Evolutionary conservation across 768 basidiomycete species (phyloP).

Genomic region (Lentinula raphanica): DNA sequence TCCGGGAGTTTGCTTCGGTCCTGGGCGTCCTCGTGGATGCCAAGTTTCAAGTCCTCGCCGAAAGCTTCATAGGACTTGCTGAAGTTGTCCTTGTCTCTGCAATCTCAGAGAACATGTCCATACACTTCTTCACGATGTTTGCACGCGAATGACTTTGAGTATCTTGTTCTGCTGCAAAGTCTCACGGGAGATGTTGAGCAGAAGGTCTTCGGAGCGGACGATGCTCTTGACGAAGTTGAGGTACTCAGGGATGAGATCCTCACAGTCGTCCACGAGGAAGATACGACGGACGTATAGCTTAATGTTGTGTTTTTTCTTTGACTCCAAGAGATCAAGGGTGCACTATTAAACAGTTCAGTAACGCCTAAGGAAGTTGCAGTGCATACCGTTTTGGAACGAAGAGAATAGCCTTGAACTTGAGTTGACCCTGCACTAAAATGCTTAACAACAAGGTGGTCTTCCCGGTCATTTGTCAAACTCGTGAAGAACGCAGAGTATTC

Average conservation of each 20-base stretch:
- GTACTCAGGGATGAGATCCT: conserved; percentile 98
- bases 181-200: conserved; percentile 99
- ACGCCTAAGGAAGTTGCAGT: not conserved
- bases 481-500: conserved; percentile 99
- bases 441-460: conserved; percentile 98
- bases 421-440: conserved; percentile 99
- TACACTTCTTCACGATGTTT: conserved; percentile 98
- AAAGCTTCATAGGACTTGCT: conserved; percentile 96
- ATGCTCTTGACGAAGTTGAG: conserved; percentile 99
- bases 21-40: conserved; percentile 98
- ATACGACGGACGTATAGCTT: conserved; percentile 99
- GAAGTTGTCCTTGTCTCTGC: conserved; percentile 99
- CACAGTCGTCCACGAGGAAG: conserved; percentile 99
- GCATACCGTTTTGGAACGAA: conserved; percentile 91
- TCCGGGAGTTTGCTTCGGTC: conserved; percentile 99
- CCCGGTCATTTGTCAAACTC: conserved; percentile 99
- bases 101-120: conserved; percentile 93
- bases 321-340: conserved; percentile 99
- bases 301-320: conserved; percentile 99
- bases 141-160: conserved; percentile 98
- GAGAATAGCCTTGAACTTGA: conserved; percentile 99
- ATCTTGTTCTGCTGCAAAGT: conserved; percentile 99
- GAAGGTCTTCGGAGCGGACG: conserved; percentile 99
- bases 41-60: conserved; percentile 99
- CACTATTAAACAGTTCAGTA: conserved; percentile 39